These are phyloP conservation scores for Agmasoma carcini DNA, from an alignment of 371 early-diverging fungal species.

Conservation along the genomic window DNA sequence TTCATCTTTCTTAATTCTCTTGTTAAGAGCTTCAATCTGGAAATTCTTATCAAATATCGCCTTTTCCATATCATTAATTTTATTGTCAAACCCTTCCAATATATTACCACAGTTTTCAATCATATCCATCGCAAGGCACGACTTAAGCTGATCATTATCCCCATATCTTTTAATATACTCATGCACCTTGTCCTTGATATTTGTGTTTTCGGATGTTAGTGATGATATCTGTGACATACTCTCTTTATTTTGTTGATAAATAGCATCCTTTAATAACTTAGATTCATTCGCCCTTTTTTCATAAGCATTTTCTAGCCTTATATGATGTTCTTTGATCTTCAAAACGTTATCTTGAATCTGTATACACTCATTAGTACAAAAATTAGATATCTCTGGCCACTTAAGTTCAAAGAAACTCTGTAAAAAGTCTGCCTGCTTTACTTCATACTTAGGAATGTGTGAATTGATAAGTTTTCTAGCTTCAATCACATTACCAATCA, in stretches of 20 bases:
- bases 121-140: background rate
- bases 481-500: background rate
- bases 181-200: conserved; percentile 3
- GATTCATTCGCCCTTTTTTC: background rate
- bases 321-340: background rate
- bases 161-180: background rate
- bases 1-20: background rate
- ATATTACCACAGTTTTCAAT: background rate
- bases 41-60: background rate
- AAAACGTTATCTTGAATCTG: background rate
- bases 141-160: background rate
- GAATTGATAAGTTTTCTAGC: background rate
- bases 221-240: background rate
- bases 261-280: conserved; percentile 6
- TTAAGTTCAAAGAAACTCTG: too few species aligned
- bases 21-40: conserved; percentile 6
- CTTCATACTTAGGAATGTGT: too few species aligned
- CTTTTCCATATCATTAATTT: background rate
- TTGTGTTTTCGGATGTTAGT: background rate
- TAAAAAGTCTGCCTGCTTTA: too few species aligned
- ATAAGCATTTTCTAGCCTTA: background rate
- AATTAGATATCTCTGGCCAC: too few species aligned
- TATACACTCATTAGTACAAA: too few species aligned
- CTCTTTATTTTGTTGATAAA: conserved; percentile 5
- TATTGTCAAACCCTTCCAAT: background rate